Evolutionary conservation across 208 protist genomes (phyloP).

Genomic region (Leishmania aethiopica): DNA sequence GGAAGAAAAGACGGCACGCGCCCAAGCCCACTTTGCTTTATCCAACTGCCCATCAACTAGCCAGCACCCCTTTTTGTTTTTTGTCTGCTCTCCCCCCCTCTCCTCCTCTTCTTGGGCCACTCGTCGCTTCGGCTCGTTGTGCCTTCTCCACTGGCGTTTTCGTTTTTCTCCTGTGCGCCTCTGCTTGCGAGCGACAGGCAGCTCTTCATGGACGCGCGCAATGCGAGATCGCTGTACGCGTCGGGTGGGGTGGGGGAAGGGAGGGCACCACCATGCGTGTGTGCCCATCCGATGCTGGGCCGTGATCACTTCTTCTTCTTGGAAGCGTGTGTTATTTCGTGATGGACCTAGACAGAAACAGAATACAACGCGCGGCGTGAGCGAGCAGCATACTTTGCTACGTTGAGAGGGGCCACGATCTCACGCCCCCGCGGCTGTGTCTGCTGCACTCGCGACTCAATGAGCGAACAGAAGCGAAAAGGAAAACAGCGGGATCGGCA

Average conservation of each 20-base stretch:
- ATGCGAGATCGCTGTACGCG: not conserved
- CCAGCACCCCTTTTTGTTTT: not conserved
- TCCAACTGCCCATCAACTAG: not conserved
- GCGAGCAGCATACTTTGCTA: not conserved
- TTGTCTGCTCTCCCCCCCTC: not conserved
- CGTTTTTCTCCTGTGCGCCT: not conserved
- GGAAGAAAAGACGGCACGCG: not conserved
- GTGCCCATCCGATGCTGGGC: not conserved
- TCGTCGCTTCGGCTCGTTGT: not conserved
- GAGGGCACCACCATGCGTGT: not conserved
- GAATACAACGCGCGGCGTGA: not conserved
- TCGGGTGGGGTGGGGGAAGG: no score
- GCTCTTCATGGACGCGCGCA: not conserved
- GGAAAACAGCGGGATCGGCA: not conserved
- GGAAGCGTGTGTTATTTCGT: not conserved
- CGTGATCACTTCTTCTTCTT: not conserved
- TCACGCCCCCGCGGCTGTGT: not conserved
- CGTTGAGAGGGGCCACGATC: not conserved
- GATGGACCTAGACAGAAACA: not conserved
- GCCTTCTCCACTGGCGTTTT: not conserved
- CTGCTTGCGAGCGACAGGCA: not conserved
- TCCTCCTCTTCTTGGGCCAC: no score
- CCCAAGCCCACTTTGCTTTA: no score
- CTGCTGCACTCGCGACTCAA: not conserved
- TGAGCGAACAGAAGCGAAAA: not conserved